phyloP scores from a whole-genome alignment of 495 filamentous ascomycete genomes.

The Aspergillus haitiensis region DNA sequence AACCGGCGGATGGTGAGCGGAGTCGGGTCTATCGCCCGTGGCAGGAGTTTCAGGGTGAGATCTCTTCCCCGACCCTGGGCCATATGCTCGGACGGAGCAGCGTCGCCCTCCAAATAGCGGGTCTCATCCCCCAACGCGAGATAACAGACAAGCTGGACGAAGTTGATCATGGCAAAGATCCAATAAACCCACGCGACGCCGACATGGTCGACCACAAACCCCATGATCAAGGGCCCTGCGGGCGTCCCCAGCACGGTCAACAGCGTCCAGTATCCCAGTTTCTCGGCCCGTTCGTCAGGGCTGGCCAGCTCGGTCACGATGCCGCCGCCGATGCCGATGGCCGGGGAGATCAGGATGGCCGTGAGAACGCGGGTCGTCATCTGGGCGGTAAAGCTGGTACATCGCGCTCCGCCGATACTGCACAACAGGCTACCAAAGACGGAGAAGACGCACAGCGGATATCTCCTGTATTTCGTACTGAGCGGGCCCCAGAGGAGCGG shows the following conservation, averaged over 20 bases:
- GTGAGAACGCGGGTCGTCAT: conserved; percentile 33
- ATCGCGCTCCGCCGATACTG: conserved; percentile 37
- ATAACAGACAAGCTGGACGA: conserved; percentile 30
- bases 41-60: conserved; percentile 22
- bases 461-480: conserved; percentile 33
- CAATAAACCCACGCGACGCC: conserved; percentile 38
- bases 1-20: conserved; percentile 21
- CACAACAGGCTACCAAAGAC: conserved; percentile 35
- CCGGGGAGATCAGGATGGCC: conserved; percentile 36
- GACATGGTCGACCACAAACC: conserved; percentile 35
- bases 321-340: conserved; percentile 35
- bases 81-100: neutral
- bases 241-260: conserved; percentile 36
- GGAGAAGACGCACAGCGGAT: conserved; percentile 33
- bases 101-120: conserved; percentile 18
- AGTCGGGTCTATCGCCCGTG: conserved; percentile 24
- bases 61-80: neutral
- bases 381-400: conserved; percentile 31
- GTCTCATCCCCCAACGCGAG: conserved; percentile 32
- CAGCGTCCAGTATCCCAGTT: conserved; percentile 37
- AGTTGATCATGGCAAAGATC: conserved; percentile 39
- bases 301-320: conserved; percentile 33
- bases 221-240: conserved; percentile 36
- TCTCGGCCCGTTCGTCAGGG: conserved; percentile 31
- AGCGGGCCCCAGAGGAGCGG: conserved; percentile 37